Evolutionary conservation across 2,329 filamentous ascomycete genomes (phyloP), one percentile per base, ranked within the genome.

Genomic region (Phialocephala sp.): DNA sequence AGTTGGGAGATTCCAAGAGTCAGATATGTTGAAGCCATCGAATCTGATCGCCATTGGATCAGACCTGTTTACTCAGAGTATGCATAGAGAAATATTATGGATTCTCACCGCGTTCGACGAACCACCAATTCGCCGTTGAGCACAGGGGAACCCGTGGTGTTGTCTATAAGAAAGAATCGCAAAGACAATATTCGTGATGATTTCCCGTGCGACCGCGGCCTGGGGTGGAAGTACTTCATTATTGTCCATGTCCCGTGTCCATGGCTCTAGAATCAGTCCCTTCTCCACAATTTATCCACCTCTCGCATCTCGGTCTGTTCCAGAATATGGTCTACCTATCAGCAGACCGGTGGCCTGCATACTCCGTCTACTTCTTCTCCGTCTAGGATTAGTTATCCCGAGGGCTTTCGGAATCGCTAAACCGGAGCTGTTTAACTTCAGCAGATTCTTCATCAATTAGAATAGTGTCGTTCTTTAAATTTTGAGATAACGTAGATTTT

Each of bases 261-360:
- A 32, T 32, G 6, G 27, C 6, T 32, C 27, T 32, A 32, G 27
- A 32, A 32, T 32, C 27, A 32, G 27, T 32, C 27, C 27, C 27
- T n/a, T n/a, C 24, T n/a, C 27, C 50, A 54, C 24, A 54, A 35
- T 54, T 54, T 54, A 22, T 54, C 50, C 50, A 32, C 50, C 50
- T 54, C 24, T 54, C 50, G 24, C 24, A 54, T 14, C 24, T 4
- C 50, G 22, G 22, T 18, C 50, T n/a, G 9, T 9, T 50, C 4
- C 12, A 32, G 12, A 12, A 12, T 32, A 18, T n/a, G 43, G 20
- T 11, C n/a, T 22, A 47, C 18, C 50, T 15, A 32, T 27, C 50
- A 54, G 50, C 50, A 18, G 27, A 15, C 50, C 27, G 27, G 27
- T 6, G 3, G 27, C 6, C 27, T 32, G 27, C 27, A 32, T 32